Evolutionary conservation across 108 stramenopile genomes (phyloP), one percentile per base, ranked within the genome.

Genomic region (Nitzschia palea): DNA sequence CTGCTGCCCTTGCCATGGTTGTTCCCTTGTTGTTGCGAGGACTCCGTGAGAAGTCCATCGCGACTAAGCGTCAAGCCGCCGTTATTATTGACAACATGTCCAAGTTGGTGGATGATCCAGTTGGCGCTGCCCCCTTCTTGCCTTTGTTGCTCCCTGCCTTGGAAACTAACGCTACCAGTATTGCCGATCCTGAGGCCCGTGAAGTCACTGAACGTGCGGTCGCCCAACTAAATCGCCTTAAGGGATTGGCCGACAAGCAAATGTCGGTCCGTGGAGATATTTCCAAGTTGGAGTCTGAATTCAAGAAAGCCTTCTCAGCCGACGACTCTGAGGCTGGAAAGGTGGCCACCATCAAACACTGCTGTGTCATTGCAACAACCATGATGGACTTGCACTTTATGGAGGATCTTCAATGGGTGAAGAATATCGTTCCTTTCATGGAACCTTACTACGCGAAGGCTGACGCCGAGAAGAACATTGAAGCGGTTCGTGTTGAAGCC

Each of bases 81-180:
- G 95, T 97, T 28, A 98, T 99, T 76, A 98, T 97, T 54, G 93
- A 97, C 81, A 98, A 98, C 84, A 98, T 99, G 93, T 90, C 87
- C 76, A 95, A 94, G 80, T 97, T 99, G 76, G 96, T 98, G 1
- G 95, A 97, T 70, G 95, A 99, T 66, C 89, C 97, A 5, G 58
- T 93, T 59, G 95, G 95, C 69, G 89, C 98, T 40, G 94, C 95
- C 57, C 98, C 99, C 33, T 99, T 99, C 84, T 84, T 99, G 33
- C 87, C 94, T 23, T 82, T 87, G 35, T 79, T 99, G 55, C 78
- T 99, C 12, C 96, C 98, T 29, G 98, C 95, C 1, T 87, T 99
- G 45, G 94, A 97, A 60, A 89, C 85, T 40, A 93, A 98, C 58
- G 86, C 97, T 18, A 84, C 90, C 36, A 88, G 91, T 30, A 99